Conservation (phyloP, 2,329 filamentous ascomycete genomes). For the Talaromyces pinophilus region DNA sequence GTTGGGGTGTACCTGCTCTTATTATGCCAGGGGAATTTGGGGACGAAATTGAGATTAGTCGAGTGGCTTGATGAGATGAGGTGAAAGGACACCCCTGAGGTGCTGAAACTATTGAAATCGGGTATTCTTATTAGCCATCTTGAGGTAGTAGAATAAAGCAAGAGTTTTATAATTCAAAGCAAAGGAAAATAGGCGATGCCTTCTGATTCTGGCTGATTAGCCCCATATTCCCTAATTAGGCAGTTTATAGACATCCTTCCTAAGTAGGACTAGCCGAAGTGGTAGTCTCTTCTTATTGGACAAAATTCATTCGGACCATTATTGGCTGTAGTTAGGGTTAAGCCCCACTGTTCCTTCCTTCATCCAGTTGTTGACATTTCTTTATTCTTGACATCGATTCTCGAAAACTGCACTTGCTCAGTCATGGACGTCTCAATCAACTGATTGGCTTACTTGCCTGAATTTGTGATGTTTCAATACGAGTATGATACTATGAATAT, state of each 20-base stretch:
- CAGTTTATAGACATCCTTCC: background rate
- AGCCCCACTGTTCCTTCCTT: background rate
- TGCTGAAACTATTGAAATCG: background rate
- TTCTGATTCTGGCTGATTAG: background rate
- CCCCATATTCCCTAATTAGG: conserved; percentile 1
- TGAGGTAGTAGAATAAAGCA: no score
- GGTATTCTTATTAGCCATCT: no score
- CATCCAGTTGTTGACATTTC: background rate
- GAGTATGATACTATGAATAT: background rate
- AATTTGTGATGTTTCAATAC: background rate
- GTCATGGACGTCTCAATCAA: background rate
- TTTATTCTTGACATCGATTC: conserved; percentile 4
- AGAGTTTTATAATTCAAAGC: background rate
- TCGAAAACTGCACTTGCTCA: background rate
- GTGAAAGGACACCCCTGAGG: background rate
- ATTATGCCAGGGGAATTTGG: background rate
- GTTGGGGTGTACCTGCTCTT: background rate
- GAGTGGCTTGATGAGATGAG: background rate
- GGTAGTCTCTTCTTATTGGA: background rate
- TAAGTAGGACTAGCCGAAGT: background rate
- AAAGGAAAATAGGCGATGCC: background rate
- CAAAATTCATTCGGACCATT: background rate
- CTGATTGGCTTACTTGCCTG: background rate
- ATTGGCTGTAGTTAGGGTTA: background rate
- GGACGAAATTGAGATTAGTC: background rate